A percentile compares a stretch with the other conserved stretches of the same genome.
These are phyloP conservation scores for Castanopsis chinensis DNA, from an alignment of 306 rosid genomes.

Conservation along the genomic window DNA sequence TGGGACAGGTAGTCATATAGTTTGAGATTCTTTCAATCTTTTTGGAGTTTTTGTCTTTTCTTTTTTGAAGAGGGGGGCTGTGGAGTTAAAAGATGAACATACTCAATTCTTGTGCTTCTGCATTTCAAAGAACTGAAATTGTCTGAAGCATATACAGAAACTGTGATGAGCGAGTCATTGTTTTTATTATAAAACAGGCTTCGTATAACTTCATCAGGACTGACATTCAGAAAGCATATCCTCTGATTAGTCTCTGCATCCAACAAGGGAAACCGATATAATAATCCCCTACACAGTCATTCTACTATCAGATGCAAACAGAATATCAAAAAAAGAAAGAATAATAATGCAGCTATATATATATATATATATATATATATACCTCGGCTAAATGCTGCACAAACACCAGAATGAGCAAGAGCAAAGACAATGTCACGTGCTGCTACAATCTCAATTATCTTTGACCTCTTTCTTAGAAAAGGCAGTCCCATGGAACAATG, in stretches of 20 bases:
- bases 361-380: slow-evolving; percentile 6
- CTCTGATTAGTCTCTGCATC: slow-evolving; percentile 87
- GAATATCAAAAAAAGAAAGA: neutral
- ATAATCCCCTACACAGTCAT: neutral
- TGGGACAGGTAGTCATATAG: neutral
- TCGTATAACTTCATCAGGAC: slow-evolving; percentile 97
- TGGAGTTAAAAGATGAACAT: slow-evolving; percentile 23
- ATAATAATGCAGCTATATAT: neutral
- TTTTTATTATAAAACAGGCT: slow-evolving; percentile 95
- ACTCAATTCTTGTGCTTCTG: slow-evolving; percentile 98
- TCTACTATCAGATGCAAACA: slow-evolving; percentile 19
- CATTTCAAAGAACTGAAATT: slow-evolving; percentile 97
- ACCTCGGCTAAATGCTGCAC: slow-evolving; percentile 71
- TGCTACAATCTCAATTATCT: slow-evolving; percentile 59
- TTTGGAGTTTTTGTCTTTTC: neutral
- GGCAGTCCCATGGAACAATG: slow-evolving; percentile 47
- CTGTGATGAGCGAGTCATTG: slow-evolving; percentile 98
- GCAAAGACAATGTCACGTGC: slow-evolving; percentile 65
- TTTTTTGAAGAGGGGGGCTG: neutral
- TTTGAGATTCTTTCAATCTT: slow-evolving; percentile 5
- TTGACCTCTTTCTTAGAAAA: slow-evolving; percentile 54
- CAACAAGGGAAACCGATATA: slow-evolving; percentile 19
- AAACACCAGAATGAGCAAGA: slow-evolving; percentile 65
- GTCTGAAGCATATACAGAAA: slow-evolving; percentile 98
- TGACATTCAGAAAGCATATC: slow-evolving; percentile 95